These are phyloP conservation scores for Capsaspora owczarzaki DNA, from an alignment of 78 protist genomes.

Conservation along the genomic window DNA sequence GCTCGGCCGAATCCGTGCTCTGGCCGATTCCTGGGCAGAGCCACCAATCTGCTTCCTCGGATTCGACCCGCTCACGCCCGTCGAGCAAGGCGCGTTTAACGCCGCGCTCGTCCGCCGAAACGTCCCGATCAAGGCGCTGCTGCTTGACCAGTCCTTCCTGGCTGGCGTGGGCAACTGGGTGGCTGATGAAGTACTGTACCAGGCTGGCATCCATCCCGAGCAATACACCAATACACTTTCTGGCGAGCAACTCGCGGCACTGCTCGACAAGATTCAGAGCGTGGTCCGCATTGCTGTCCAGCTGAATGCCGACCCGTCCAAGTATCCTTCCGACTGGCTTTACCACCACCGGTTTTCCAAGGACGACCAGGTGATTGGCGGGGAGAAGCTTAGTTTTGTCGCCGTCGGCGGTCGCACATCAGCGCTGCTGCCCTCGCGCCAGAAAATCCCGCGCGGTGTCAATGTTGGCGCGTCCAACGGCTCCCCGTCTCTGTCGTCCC, in stretches of 20 bases:
- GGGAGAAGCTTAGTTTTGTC: not conserved
- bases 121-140: slow-evolving; percentile 13
- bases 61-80: slow-evolving; percentile 7
- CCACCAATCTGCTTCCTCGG: not conserved
- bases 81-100: too few species aligned
- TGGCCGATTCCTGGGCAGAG: too few species aligned
- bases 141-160: slow-evolving; percentile 14
- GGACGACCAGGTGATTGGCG: not conserved
- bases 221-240: not conserved
- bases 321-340: slow-evolving; percentile 1
- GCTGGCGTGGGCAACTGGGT: slow-evolving; percentile 29
- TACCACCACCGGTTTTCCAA: slow-evolving; percentile 6
- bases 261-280: not conserved
- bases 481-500: too few species aligned
- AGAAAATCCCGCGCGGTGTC: not conserved
- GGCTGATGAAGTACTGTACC: slow-evolving; percentile 26
- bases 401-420: slow-evolving; percentile 12
- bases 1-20: not conserved
- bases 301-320: not conserved
- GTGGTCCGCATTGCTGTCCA: slow-evolving; percentile 5
- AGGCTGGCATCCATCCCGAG: slow-evolving; percentile 10
- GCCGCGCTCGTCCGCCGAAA: not conserved
- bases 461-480: too few species aligned
- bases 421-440: not conserved
- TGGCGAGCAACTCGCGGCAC: slow-evolving; percentile 3